These are phyloP conservation scores for Lactuca saligna DNA, from an alignment of 129 eudicot species.

Conservation along the genomic window DNA sequence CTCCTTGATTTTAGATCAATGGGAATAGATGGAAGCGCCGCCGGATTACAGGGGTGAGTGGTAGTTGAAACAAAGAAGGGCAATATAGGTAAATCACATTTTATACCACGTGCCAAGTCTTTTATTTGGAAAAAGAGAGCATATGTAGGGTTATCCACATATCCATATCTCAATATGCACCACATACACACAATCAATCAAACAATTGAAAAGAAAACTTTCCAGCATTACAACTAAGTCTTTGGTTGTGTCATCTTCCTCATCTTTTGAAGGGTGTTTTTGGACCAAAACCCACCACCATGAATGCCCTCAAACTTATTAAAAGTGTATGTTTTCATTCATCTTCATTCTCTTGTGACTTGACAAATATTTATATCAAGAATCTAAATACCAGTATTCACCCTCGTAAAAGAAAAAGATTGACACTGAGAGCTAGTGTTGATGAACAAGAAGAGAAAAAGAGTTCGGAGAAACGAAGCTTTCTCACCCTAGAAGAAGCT, in stretches of 20 bases:
- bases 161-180: conserved; percentile 38
- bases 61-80: too few relatives aligned
- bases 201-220: conserved; percentile 2
- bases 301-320: conserved; percentile 39
- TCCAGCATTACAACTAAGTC: background rate
- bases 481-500: conserved; percentile 75
- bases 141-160: conserved; percentile 32
- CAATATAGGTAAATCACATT: too few relatives aligned
- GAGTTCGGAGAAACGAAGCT: conserved; percentile 48
- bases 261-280: conserved; percentile 12
- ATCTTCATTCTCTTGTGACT: conserved; percentile 8
- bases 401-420: conserved; percentile 21
- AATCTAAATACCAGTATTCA: background rate
- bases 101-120: too few relatives aligned
- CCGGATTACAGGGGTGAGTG: too few relatives aligned
- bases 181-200: conserved; percentile 40
- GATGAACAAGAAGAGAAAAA: conserved; percentile 40
- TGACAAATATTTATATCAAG: background rate
- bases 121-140: background rate
- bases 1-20: too few relatives aligned
- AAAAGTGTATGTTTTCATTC: conserved; percentile 14
- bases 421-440: conserved; percentile 27
- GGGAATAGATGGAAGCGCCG: too few relatives aligned
- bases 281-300: conserved; percentile 24
- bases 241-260: conserved; percentile 13